Evolutionary conservation across 371 early-diverging fungal species (phyloP), one percentile per base, ranked within the genome.

Genomic region (Mucor velutinosus): DNA sequence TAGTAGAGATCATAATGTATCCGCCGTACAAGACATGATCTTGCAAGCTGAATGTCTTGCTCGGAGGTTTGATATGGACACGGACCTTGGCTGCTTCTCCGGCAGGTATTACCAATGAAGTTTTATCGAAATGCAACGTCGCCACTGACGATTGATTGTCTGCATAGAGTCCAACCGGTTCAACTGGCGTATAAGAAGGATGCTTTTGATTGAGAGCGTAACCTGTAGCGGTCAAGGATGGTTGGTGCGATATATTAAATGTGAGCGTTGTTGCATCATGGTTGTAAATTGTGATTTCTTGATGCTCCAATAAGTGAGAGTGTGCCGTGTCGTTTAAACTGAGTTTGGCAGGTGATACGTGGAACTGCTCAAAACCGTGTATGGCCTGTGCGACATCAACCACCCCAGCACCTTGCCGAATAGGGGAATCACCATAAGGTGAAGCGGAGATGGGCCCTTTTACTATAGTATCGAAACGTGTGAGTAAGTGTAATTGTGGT

Each of bases 361-460:
- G 59, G 19, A 87, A 78, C 27, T 79, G 74, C 7, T 66, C 21
- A 62, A 64, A 70, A 29, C 88, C 72, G 29, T 60, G 64, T 65
- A 92, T 73, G 57, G 94, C 85, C 58, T 83, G 73, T 71, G 75
- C 71, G 43, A 89, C 78, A 76, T 93, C 84, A 58, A 93, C 73
- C 23, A 92, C 72, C 56, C 92, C 94, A 49, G 91, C 84, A 41
- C 94, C 94, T 74, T 92, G 90, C 35, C 76, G 64, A 58, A 76
- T 76, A 68, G 79, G 76, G 66, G 86, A 75, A 55, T 82, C 69
- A 60, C 70, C 80, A 68, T 61, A 71, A 30, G 55, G 45, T 14
- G 47, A 23, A 47, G 58, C 58, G 65, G 67, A 59, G 64, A 78
- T 69, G 15, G 78, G 78, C 39, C 72, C 51, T 23, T 43, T 60